Evolutionary conservation across 2,329 filamentous ascomycete genomes (phyloP).

Genomic region (Fusarium cicatricum): DNA sequence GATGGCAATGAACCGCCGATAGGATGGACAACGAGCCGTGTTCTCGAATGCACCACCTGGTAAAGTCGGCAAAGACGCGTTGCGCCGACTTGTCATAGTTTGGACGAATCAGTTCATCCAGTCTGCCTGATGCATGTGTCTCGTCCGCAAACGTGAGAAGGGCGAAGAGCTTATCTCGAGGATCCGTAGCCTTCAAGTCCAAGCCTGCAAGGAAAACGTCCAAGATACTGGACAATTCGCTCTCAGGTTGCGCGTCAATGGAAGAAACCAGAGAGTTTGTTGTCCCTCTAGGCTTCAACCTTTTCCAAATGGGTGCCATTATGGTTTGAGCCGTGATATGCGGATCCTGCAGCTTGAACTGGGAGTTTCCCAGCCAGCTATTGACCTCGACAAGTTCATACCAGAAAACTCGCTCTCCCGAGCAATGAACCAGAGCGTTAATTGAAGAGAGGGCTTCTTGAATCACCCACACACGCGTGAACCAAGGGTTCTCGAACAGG

Average conservation of each 20-base stretch:
- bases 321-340: constrained; percentile 15
- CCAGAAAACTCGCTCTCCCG: background rate
- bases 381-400: constrained; percentile 24
- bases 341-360: constrained; percentile 11
- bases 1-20: constrained; percentile 21
- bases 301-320: constrained; percentile 31
- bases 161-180: constrained; percentile 27
- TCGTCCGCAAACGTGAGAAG: constrained; percentile 26
- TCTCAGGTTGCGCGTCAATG: background rate
- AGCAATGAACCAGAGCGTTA: constrained; percentile 8
- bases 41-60: constrained; percentile 27
- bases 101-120: constrained; percentile 24
- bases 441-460: constrained; percentile 26
- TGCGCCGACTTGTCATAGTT: constrained; percentile 26
- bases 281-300: constrained; percentile 4
- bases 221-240: constrained; percentile 7
- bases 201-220: constrained; percentile 26
- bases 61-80: constrained; percentile 30
- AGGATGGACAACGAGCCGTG: constrained; percentile 21
- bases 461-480: constrained; percentile 23
- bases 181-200: constrained; percentile 29
- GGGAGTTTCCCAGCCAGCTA: constrained; percentile 2
- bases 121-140: constrained; percentile 1
- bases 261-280: background rate
- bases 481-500: constrained; percentile 28